Evolutionary conservation across 1,284 basidiomycete genomes (phyloP), one percentile per base, ranked within the genome.

Genomic region (Tremellales sp.): DNA sequence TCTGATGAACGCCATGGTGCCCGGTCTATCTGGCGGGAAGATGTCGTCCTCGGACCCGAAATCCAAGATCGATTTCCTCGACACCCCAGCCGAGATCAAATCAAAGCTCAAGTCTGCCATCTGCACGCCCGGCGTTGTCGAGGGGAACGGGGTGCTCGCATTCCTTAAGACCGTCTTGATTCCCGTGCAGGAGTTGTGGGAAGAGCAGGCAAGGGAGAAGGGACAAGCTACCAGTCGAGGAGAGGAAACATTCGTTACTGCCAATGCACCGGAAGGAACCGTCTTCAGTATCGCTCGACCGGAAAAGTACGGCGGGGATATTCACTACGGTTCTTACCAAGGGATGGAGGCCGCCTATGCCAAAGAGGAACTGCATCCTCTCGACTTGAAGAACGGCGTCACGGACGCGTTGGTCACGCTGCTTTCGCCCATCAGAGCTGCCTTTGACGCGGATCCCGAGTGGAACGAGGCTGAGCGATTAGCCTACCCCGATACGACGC

Each of bases 1-100:
- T 72, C 78, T 99, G 29, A 99, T 98, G 94, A 98, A 97, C 75
- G 78, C 81, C 13, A 98, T 99, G 94, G 92, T 98, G 0, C 94
- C 95, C 18, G 94, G 95, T 33, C 80, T 98, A 38, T 76, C 78
- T 12, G 94, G 94, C 25, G 89, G 89, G 21, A 99, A 99, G 72
- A 98, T 99, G 95, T 94, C 90, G n/a, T 85, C 91, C 0, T 97
- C 94, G 1, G 94, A 97, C 64, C 86, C 89, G 24, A 87, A 93
- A 70, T 90, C 86, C 56, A 99, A 98, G 75, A 97, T 98, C 70
- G 94, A 98, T 75, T 93, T 98, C 74, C 83, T 98, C 56, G 94
- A 98, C 74, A 71, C 83, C 13, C 84, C 93, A 1, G 85, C 87
- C 35, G 80, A 79, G 26, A 80, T 97, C 43, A 83, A 85, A 63